phyloP scores from a whole-genome alignment of 2,329 filamentous ascomycete genomes.

The Trichoderma breve region DNA sequence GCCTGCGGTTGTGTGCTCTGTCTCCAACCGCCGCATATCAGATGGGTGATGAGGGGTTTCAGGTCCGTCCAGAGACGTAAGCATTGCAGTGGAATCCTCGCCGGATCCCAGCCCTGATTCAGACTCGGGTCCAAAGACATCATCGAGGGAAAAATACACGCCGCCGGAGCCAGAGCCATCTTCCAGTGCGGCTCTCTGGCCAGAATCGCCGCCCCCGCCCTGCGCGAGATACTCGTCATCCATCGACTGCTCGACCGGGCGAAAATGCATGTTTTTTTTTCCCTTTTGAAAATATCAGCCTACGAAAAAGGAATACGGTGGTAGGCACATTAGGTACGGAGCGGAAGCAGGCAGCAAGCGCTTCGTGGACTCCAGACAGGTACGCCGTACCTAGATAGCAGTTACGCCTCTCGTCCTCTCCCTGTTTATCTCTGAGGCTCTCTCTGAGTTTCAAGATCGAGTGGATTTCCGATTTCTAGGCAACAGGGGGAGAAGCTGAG shows the following conservation, averaged over 20 bases:
- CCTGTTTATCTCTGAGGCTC: background rate
- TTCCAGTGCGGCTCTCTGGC: background rate
- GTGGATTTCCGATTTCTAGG: background rate
- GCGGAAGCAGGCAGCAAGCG: background rate
- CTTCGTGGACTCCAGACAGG: background rate
- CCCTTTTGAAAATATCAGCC: background rate
- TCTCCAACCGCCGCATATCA: constrained; percentile 72
- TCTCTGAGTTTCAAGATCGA: background rate
- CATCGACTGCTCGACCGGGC: constrained; percentile 31
- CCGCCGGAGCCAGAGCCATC: constrained; percentile 16
- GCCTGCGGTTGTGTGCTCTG: constrained; percentile 77
- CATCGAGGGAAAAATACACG: constrained; percentile 34
- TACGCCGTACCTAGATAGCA: background rate
- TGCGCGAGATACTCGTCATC: constrained; percentile 30
- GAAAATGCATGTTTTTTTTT: constrained; percentile 34
- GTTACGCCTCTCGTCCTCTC: background rate
- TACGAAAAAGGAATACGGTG: background rate
- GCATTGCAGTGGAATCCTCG: background rate
- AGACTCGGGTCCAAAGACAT: constrained; percentile 37
- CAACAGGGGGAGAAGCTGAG: background rate
- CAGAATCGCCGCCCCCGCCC: constrained; percentile 20
- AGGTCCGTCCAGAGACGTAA: background rate
- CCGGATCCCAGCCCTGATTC: constrained; percentile 20
- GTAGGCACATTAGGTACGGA: background rate
- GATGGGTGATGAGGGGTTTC: constrained; percentile 41